Percentiles rank a stretch among this genome's conserved stretches.
phyloP scores from a whole-genome alignment of 179 eudicot genomes.

The Beta corolliflora region DNA sequence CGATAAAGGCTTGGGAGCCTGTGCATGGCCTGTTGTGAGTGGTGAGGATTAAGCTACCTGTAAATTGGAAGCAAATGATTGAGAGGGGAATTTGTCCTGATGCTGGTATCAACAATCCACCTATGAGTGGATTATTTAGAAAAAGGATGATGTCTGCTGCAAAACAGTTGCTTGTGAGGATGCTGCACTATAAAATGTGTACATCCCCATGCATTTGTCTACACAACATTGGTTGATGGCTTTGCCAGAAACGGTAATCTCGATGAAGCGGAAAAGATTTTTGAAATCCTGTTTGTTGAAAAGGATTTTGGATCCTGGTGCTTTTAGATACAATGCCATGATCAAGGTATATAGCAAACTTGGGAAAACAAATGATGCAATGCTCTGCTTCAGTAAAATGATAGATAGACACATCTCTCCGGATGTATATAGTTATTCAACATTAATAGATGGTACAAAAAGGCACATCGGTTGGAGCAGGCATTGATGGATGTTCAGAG shows the following conservation, averaged over 20 bases:
- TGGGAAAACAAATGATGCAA: conserved; percentile 74
- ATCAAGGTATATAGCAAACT: conserved; percentile 79
- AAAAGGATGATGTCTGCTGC: conserved; percentile 63
- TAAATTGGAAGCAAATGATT: conserved; percentile 55
- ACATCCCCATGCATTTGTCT: conserved; percentile 64
- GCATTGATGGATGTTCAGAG: conserved; percentile 57
- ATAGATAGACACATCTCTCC: conserved; percentile 40
- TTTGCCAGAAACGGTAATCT: conserved; percentile 61
- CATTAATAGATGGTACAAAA: conserved; percentile 76
- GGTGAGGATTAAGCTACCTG: conserved; percentile 77
- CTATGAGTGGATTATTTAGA: conserved; percentile 74
- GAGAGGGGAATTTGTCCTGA: conserved; percentile 73
- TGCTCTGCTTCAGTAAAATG: conserved; percentile 62
- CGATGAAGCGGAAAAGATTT: conserved; percentile 66
- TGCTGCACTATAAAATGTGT: conserved; percentile 77
- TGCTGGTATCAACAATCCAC: conserved; percentile 72
- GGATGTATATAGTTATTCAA: conserved; percentile 81
- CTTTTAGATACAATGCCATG: conserved; percentile 78
- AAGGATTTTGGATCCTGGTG: conserved; percentile 58
- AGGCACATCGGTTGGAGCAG: conserved; percentile 62
- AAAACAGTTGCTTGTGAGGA: conserved; percentile 59
- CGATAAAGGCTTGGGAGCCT: conserved; percentile 78
- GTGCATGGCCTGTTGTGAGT: conserved; percentile 65
- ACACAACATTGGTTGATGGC: conserved; percentile 78
- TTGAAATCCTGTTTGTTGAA: conserved; percentile 51